Base-by-base conservation (phyloP, 1,284 basidiomycete genomes). In the Sanghuangporus weigelae region DNA sequence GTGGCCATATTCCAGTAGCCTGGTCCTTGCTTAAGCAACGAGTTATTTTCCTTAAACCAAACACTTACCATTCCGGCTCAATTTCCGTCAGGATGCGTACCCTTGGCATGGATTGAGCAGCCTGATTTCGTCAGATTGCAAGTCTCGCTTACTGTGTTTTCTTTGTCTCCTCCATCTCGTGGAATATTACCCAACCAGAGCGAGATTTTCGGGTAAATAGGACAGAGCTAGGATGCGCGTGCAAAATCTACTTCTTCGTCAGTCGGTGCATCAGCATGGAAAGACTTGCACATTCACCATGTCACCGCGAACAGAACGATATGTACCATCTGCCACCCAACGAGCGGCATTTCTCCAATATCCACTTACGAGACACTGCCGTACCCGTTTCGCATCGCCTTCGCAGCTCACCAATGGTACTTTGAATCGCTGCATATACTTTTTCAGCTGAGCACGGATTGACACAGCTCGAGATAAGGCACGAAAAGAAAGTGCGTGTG, bases 131-230 rank as follows among this genome's bases (percentile, higher is more conserved):
- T 2, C 56, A 57, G 14, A 14, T 14, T 7, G 63, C 12, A 23
- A 11, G 49, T 21, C 38, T 48, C 12, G 73, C 88, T 69, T 70
- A 92, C 90, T 92, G 89, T 35, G 84, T 88, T 75, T 96, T 98
- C 68, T 93, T 95, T 0, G 96, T 98, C 74, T 98, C 95, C 69
- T 96, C 86, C 75, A 98, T 90, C 73, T 99, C 96, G 72, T 97
- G 94, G 72, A 90, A 99, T 23, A 99, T 81, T 6, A 98, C 93
- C 93, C 94, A 99, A 10, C 92, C 92, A 0, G 90, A 90, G 16
- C 86, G 81, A 1, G 96, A 92, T 69, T 92, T 93, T 44, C 97
- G 81, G 2, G 95, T 97, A 73, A 99, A 99, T 63, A 98, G 78
- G 10, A 98, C 93, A 1, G 95, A 98, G 11, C 89, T 93, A 0